phyloP scores from a whole-genome alignment of 2,329 filamentous ascomycete genomes.

The Hymenoscyphus fraxineus region DNA sequence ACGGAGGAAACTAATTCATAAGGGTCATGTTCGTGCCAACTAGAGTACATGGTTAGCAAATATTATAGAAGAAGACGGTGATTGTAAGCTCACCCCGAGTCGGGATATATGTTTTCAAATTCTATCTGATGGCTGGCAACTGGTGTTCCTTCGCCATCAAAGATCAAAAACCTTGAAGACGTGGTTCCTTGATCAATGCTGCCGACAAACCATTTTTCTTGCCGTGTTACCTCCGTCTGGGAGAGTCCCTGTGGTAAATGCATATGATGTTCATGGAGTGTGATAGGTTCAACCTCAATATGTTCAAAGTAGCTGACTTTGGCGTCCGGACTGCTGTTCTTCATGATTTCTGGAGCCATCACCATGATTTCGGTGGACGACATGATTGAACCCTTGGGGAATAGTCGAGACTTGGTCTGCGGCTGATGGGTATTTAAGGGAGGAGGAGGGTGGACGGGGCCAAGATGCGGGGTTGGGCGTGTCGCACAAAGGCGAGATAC shows the following conservation, averaged over 20 bases:
- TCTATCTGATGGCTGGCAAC: constrained; percentile 83
- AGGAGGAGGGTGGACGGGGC: neutral
- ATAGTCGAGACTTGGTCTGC: neutral
- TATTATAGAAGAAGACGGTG: neutral
- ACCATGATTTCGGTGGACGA: neutral
- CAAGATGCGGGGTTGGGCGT: neutral
- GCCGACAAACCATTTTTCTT: constrained; percentile 66
- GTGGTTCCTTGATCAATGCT: constrained; percentile 91
- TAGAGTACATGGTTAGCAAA: constrained; percentile 37
- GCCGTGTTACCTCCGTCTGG: constrained; percentile 6
- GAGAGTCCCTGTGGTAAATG: constrained; percentile 7
- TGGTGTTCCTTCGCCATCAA: constrained; percentile 73
- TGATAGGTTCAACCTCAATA: neutral
- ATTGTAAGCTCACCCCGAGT: constrained; percentile 67
- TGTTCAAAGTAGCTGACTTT: constrained; percentile 12
- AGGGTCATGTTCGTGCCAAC: constrained; percentile 84
- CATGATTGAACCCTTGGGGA: constrained; percentile 2
- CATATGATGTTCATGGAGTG: constrained; percentile 1
- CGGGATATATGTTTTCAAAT: constrained; percentile 78
- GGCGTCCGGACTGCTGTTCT: constrained; percentile 6
- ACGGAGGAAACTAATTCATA: constrained; percentile 70
- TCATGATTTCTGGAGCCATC: neutral
- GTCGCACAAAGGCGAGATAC: neutral
- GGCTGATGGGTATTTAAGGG: neutral
- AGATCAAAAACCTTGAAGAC: constrained; percentile 85